A percentile compares a stretch with the other conserved stretches of the same genome.
These are phyloP conservation scores for Venturia carpophila DNA, from an alignment of 2,329 filamentous ascomycete species.

Conservation along the genomic window DNA sequence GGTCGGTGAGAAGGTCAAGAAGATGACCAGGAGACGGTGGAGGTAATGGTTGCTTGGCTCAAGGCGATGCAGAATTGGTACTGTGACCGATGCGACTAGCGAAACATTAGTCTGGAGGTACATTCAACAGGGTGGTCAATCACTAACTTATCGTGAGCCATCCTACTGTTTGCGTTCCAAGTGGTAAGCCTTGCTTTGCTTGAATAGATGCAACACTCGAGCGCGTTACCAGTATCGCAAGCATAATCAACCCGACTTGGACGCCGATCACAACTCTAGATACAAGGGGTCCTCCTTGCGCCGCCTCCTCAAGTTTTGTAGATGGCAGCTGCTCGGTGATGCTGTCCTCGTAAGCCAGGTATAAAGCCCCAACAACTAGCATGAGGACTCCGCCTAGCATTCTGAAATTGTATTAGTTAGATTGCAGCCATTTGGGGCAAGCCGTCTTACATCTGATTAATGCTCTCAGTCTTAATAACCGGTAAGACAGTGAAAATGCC, in stretches of 20 bases:
- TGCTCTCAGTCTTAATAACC: conserved; percentile 74
- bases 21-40: conserved; percentile 79
- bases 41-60: conserved; percentile 82
- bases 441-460: conserved; percentile 59
- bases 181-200: conserved; percentile 73
- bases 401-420: conserved; percentile 36
- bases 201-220: conserved; percentile 81
- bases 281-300: conserved; percentile 35
- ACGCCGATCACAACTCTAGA: conserved; percentile 56
- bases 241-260: conserved; percentile 70
- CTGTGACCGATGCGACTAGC: conserved; percentile 61
- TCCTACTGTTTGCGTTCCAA: conserved; percentile 79
- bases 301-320: conserved; percentile 25
- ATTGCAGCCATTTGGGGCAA: not conserved
- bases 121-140: conserved; percentile 20
- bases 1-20: conserved; percentile 83
- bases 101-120: conserved; percentile 20
- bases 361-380: conserved; percentile 65
- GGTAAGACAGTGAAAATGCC: conserved; percentile 84
- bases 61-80: conserved; percentile 74
- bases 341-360: conserved; percentile 69
- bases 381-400: conserved; percentile 70
- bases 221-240: conserved; percentile 78
- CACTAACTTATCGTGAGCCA: conserved; percentile 67
- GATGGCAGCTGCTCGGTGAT: conserved; percentile 41